A percentile compares a stretch with the other conserved stretches of the same genome.
Conservation (phyloP, 2,329 filamentous ascomycete genomes). For the Colletotrichum cereale region DNA sequence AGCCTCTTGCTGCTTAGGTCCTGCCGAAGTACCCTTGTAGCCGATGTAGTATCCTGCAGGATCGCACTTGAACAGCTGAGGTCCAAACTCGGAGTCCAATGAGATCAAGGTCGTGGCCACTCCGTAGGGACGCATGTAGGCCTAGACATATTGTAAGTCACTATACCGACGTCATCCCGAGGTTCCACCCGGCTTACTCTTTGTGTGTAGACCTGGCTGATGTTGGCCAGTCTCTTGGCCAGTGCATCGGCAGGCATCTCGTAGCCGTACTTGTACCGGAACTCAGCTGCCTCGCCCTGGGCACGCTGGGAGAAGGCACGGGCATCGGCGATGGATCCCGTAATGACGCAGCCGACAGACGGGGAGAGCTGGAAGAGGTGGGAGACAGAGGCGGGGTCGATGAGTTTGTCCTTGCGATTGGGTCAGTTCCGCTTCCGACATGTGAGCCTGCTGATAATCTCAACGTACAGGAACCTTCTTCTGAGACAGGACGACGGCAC, state of each 20-base stretch:
- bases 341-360: constrained; percentile 98
- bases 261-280: constrained; percentile 98
- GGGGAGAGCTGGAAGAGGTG: constrained; percentile 98
- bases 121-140: constrained; percentile 97
- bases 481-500: constrained; percentile 96
- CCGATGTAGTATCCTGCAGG: constrained; percentile 98
- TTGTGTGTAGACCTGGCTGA: constrained; percentile 99
- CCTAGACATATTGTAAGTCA: constrained; percentile 58
- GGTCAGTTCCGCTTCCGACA: constrained; percentile 49
- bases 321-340: constrained; percentile 97
- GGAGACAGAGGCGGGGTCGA: constrained; percentile 95
- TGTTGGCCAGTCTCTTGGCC: constrained; percentile 97
- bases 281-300: constrained; percentile 95
- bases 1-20: constrained; percentile 98
- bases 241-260: constrained; percentile 99
- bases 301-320: constrained; percentile 93
- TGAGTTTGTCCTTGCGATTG: constrained; percentile 87
- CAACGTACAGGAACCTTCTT: constrained; percentile 97
- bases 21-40: constrained; percentile 97
- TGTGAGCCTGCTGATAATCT: constrained; percentile 33
- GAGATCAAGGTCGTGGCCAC: constrained; percentile 96
- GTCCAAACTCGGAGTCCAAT: constrained; percentile 90
- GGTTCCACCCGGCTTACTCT: constrained; percentile 67
- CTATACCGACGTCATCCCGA: background rate
- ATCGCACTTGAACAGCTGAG: constrained; percentile 98